Conservation (phyloP, 495 filamentous ascomycete genomes). For the Lasiosphaeris hirsuta region DNA sequence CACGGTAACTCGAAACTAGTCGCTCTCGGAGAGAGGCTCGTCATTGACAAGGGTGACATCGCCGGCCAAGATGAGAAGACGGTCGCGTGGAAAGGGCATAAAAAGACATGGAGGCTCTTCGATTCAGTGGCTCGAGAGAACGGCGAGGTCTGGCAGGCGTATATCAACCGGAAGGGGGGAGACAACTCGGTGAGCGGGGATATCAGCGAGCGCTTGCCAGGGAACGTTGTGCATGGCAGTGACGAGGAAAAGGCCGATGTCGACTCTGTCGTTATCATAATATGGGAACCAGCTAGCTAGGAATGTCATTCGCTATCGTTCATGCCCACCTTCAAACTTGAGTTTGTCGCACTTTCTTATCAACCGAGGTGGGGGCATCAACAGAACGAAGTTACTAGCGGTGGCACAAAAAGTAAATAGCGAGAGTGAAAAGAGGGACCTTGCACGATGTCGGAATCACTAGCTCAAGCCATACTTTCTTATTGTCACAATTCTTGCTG, state of each 20-base stretch:
- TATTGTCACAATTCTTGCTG: no score
- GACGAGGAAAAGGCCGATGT: constrained; percentile 26
- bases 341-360: no score
- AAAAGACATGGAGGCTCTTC: constrained; percentile 36
- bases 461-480: no score
- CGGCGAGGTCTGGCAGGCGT: constrained; percentile 40
- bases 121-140: constrained; percentile 25
- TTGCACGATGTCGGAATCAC: no score
- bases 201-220: constrained; percentile 25
- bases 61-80: constrained; percentile 10
- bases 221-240: constrained; percentile 24
- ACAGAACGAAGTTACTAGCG: no score
- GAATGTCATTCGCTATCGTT: no score
- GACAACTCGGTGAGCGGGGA: constrained; percentile 25
- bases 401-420: no score
- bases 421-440: no score
- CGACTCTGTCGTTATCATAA: constrained; percentile 31
- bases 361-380: no score
- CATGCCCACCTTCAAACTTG: no score
- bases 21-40: constrained; percentile 17
- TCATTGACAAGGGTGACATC: constrained; percentile 15
- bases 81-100: constrained; percentile 28
- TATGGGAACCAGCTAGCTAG: constrained; percentile 24
- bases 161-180: constrained; percentile 30
- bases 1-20: not conserved